Conservation (phyloP, 2,329 filamentous ascomycete species). For the Trichoderma asperellum region DNA sequence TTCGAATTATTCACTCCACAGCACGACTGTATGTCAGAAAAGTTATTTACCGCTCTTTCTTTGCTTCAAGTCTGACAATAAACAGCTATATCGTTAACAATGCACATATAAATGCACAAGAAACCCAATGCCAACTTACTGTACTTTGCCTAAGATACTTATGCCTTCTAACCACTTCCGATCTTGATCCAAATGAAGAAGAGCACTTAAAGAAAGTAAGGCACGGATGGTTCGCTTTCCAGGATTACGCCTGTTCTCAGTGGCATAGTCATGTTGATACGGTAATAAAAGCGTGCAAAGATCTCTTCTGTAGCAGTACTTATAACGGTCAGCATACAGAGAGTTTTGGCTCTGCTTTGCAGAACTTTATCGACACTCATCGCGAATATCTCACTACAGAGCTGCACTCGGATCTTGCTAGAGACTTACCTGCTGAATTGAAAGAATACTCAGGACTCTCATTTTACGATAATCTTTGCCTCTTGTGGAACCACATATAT, state of each 20-base stretch:
- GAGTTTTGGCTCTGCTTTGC: not conserved
- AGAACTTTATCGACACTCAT: not conserved
- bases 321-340: not conserved
- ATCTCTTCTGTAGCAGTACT: not conserved
- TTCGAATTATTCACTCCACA: constrained; percentile 17
- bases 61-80: not conserved
- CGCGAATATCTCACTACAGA: not conserved
- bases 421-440: not conserved
- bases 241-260: constrained; percentile 19
- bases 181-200: not conserved
- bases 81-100: not conserved
- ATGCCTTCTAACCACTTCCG: not conserved
- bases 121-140: not conserved
- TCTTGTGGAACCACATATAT: constrained; percentile 14
- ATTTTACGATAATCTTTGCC: not conserved
- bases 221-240: constrained; percentile 16
- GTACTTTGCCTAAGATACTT: constrained; percentile 1
- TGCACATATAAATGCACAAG: not conserved
- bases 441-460: not conserved
- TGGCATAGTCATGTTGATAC: constrained; percentile 12
- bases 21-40: not conserved
- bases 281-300: not conserved
- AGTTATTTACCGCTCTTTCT: too few species aligned
- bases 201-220: not conserved
- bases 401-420: not conserved